phyloP scores from a whole-genome alignment of 108 stramenopile species.

The Skeletonema tropicum region DNA sequence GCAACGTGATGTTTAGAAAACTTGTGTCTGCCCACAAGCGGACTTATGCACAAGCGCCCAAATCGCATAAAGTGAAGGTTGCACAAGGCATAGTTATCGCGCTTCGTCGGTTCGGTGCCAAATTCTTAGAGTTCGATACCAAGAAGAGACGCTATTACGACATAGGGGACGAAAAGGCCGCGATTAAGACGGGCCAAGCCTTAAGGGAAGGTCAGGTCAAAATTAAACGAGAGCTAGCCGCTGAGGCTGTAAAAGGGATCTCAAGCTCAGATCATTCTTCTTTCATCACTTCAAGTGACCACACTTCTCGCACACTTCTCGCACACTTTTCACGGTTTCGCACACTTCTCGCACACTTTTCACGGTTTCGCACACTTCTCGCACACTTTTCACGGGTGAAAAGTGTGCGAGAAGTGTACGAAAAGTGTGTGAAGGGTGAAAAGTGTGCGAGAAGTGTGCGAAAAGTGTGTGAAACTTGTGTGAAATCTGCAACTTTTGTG shows the following conservation, averaged over 20 bases:
- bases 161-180: conserved; percentile 86
- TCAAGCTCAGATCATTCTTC: neutral
- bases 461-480: too few relatives aligned
- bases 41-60: conserved; percentile 75
- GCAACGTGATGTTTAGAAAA: conserved; percentile 57
- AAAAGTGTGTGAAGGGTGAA: too few relatives aligned
- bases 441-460: too few relatives aligned
- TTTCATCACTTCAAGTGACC: neutral
- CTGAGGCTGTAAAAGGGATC: neutral
- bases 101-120: conserved; percentile 54
- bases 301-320: too few relatives aligned
- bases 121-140: conserved; percentile 65
- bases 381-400: too few relatives aligned
- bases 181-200: conserved; percentile 87
- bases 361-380: too few relatives aligned
- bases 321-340: too few relatives aligned
- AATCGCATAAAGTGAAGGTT: conserved; percentile 78
- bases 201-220: conserved; percentile 82
- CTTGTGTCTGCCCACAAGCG: conserved; percentile 51
- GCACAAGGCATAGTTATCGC: conserved; percentile 78
- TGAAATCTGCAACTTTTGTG: too few relatives aligned
- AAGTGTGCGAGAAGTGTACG: too few relatives aligned
- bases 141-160: conserved; percentile 59
- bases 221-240: conserved; percentile 19
- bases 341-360: too few relatives aligned